A percentile compares a stretch with the other conserved stretches of the same genome.
Evolutionary conservation across 2,329 filamentous ascomycete genomes (phyloP).

Genomic region (Sporothrix luriei): DNA sequence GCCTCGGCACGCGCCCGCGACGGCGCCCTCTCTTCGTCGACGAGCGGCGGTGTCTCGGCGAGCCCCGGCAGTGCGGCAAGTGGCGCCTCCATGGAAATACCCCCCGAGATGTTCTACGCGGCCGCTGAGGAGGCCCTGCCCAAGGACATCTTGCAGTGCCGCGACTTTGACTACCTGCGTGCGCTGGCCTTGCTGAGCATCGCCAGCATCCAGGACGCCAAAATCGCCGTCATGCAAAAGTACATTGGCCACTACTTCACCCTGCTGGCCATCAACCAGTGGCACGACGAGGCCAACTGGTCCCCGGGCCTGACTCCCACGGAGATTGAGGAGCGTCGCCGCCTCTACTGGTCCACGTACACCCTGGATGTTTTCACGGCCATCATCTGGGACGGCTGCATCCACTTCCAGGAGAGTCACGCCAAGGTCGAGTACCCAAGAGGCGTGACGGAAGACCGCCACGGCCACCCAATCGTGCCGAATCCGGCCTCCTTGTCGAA

Average conservation of each 20-base stretch:
- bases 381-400: conserved; percentile 55
- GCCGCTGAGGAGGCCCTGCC: conserved; percentile 39
- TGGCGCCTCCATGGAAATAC: conserved; percentile 27
- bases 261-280: conserved; percentile 38
- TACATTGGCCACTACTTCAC: conserved; percentile 40
- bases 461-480: not conserved
- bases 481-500: not conserved
- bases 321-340: conserved; percentile 37
- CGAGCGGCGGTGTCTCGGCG: conserved; percentile 19
- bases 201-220: conserved; percentile 39
- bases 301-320: conserved; percentile 30
- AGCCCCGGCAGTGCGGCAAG: conserved; percentile 22
- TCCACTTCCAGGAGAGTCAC: conserved; percentile 51
- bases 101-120: conserved; percentile 38
- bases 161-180: conserved; percentile 38
- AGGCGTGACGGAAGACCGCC: conserved; percentile 35
- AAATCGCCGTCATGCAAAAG: conserved; percentile 39
- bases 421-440: conserved; percentile 52
- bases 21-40: conserved; percentile 31
- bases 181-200: conserved; percentile 38
- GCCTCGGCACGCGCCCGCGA: conserved; percentile 37
- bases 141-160: conserved; percentile 35
- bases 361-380: conserved; percentile 58
- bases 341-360: conserved; percentile 59
- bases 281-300: conserved; percentile 40